Evolutionary conservation across 768 basidiomycete species (phyloP), one percentile per base, ranked within the genome.

Genomic region (Dioszegia hungarica): DNA sequence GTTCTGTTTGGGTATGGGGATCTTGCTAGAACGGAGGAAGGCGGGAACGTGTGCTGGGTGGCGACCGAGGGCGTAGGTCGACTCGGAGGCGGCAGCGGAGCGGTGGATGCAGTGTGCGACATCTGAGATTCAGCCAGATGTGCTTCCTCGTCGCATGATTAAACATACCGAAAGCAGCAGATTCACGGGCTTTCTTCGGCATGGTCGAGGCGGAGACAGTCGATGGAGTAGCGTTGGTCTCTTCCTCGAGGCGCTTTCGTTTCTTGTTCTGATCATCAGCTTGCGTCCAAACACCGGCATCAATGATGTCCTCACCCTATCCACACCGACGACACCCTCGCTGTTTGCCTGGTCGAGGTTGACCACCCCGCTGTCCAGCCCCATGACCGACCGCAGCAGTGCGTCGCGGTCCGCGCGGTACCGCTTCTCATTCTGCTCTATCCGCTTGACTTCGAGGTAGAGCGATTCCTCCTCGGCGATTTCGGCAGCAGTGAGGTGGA

Each of bases 401-500:
- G 90, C 89, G 55, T 95, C 90, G 17, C 92, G 81, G 19, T 95
- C 91, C 62, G 84, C 84, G 77, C 87, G 88, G 79, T 92, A 97
- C 51, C 82, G 82, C 29, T 87, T 82, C 72, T 95, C 92, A 58
- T 82, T 89, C 77, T 97, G 94, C 73, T 97, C 93, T 47, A 99
- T 81, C n/a, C 90, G 85, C 70, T 93, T 92, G 47, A 94, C 82
- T 75, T 97, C 91, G 60, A 97, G 79, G 77, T 89, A 97, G 2
- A 99, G 80, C 8, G 90, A 88, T 67, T 97, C 93, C 79, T 98
- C 95, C 73, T 99, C 93, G 17, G 86, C 87, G 40, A 94, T 86
- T 77, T 97, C 90, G 46, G 87, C 85, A 3, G 85, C 82, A 0
- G 90, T 88, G n/a, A 94, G 85, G 55, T 82, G 84, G 77, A 92